phyloP scores from a whole-genome alignment of 345 rosid species.

The Cochlearia excelsa region DNA sequence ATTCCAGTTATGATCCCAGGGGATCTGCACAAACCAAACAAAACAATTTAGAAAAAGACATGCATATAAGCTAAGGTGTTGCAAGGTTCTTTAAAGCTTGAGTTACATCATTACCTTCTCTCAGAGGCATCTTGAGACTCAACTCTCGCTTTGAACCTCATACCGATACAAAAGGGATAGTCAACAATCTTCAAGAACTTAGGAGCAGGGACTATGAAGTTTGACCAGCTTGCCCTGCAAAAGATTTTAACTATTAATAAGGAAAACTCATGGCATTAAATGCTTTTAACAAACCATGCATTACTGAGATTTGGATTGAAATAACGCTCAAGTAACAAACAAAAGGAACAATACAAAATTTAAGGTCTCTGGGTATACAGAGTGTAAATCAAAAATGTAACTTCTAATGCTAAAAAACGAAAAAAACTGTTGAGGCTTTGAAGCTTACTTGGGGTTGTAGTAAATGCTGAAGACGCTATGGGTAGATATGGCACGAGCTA shows the following conservation, averaged over 20 bases:
- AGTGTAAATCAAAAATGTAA: neutral
- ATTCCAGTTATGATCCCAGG: constrained; percentile 76
- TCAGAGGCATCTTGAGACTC: constrained; percentile 94
- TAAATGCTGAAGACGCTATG: constrained; percentile 62
- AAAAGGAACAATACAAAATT: constrained; percentile 4
- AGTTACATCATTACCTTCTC: constrained; percentile 55
- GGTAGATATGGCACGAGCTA: constrained; percentile 63
- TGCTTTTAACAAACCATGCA: neutral
- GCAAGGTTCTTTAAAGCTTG: constrained; percentile 3
- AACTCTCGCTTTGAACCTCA: constrained; percentile 78
- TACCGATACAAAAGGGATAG: constrained; percentile 66
- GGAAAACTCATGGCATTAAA: neutral
- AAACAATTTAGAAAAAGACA: constrained; percentile 5
- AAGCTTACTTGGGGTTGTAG: constrained; percentile 86
- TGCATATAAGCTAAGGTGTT: neutral
- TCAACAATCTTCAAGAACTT: constrained; percentile 78
- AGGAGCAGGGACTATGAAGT: constrained; percentile 60
- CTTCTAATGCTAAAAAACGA: neutral
- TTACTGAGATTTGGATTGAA: neutral
- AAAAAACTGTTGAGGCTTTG: neutral
- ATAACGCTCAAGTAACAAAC: neutral
- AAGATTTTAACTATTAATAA: neutral
- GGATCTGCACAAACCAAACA: constrained; percentile 45
- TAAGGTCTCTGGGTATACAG: neutral
- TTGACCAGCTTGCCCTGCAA: constrained; percentile 65